phyloP scores from a whole-genome alignment of 352 stramenopile genomes.

The Peronospora destructor region DNA sequence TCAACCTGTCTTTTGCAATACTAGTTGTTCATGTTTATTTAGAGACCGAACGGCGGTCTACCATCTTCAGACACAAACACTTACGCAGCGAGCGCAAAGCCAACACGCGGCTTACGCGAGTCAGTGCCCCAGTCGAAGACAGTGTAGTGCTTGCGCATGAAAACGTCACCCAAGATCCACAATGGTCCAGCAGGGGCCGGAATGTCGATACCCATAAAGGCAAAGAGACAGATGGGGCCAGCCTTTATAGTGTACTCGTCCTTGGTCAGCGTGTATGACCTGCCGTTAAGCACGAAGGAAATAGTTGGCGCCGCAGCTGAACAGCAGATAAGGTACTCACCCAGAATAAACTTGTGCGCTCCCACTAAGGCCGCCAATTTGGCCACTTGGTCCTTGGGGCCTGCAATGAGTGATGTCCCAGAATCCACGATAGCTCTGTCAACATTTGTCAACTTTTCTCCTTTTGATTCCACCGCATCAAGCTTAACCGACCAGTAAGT shows the following conservation, averaged over 20 bases:
- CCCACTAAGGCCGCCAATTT: conserved; percentile 81
- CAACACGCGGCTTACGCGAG: conserved; percentile 69
- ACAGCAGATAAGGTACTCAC: conserved; percentile 95
- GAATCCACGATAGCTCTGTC: conserved; percentile 92
- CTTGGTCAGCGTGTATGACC: conserved; percentile 87
- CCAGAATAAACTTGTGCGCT: conserved; percentile 88
- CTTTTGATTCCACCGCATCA: conserved; percentile 49
- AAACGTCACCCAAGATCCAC: conserved; percentile 91
- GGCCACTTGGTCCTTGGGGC: conserved; percentile 85
- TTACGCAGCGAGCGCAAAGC: conserved; percentile 77
- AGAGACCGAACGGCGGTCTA: neutral
- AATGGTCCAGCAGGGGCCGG: conserved; percentile 58
- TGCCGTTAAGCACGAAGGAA: conserved; percentile 89
- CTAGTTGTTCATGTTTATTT: neutral
- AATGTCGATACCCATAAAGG: conserved; percentile 95
- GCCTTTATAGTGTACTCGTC: conserved; percentile 92
- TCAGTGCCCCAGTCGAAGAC: conserved; percentile 88
- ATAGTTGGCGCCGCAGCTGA: conserved; percentile 84
- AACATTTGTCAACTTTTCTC: conserved; percentile 45
- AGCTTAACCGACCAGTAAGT: conserved; percentile 80
- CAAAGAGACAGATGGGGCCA: conserved; percentile 89
- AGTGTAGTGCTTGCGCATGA: conserved; percentile 94
- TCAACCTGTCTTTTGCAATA: no score
- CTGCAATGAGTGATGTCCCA: conserved; percentile 92
- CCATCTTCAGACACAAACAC: neutral